These are phyloP conservation scores for Pogostemon cablin DNA, from an alignment of 257 asterid genomes.

Conservation along the genomic window DNA sequence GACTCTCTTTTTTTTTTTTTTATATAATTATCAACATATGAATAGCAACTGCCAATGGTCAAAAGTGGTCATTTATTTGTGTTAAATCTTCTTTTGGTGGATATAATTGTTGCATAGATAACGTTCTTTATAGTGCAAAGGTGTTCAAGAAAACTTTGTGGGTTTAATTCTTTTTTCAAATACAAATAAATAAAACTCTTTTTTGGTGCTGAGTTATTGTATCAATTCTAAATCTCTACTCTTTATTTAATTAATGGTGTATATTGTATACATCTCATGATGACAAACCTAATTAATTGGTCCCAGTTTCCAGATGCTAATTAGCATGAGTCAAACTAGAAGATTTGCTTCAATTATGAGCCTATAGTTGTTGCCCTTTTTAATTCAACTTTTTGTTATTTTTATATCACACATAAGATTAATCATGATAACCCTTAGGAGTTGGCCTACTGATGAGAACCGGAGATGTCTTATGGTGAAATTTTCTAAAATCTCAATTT, in stretches of 20 bases:
- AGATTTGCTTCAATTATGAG: constrained; percentile 15
- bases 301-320: constrained; percentile 41
- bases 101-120: constrained; percentile 32
- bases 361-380: constrained; percentile 26
- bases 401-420: background rate
- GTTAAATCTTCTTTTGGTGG: constrained; percentile 17
- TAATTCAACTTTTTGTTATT: background rate
- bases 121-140: constrained; percentile 36
- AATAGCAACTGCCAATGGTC: constrained; percentile 36
- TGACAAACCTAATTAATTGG: constrained; percentile 36
- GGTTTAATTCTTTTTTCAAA: background rate
- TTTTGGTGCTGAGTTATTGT: no score
- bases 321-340: constrained; percentile 20
- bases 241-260: background rate
- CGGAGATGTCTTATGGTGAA: no score
- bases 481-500: no score
- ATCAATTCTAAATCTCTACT: background rate
- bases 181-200: no score
- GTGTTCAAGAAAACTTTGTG: constrained; percentile 38
- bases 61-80: constrained; percentile 34
- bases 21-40: constrained; percentile 24
- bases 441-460: no score
- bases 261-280: constrained; percentile 30
- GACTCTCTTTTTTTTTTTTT: constrained; percentile 20
- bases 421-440: background rate